Percentiles rank a stretch among this genome's conserved stretches.
phyloP scores from a whole-genome alignment of 177 flowering plant genomes.

The Vitis hybrid region DNA sequence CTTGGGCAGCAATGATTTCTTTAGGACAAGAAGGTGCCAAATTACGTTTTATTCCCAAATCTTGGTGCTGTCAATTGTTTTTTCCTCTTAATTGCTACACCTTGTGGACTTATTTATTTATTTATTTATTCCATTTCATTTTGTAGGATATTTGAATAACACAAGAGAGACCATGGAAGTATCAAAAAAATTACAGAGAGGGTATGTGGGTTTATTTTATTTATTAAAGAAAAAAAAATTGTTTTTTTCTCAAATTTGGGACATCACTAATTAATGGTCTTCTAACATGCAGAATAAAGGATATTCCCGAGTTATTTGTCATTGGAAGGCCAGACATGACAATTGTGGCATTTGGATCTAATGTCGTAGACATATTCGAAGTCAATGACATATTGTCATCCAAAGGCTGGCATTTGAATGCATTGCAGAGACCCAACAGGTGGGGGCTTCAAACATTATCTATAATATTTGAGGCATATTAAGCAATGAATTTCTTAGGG shows the following conservation, averaged over 20 bases:
- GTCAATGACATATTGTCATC: conserved; percentile 85
- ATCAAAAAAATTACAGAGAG: conserved; percentile 72
- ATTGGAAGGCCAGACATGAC: conserved; percentile 98
- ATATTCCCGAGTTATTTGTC: conserved; percentile 70
- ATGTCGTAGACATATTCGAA: conserved; percentile 82
- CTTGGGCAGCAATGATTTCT: conserved; percentile 96
- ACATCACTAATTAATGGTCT: neutral
- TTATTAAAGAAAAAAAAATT: neutral
- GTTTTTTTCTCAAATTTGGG: neutral
- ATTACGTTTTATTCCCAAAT: neutral
- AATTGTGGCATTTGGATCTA: conserved; percentile 81
- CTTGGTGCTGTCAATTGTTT: neutral
- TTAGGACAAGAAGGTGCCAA: conserved; percentile 74
- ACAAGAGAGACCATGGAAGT: conserved; percentile 83
- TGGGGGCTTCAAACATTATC: conserved; percentile 9
- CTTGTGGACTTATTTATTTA: neutral
- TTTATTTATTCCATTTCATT: conserved; percentile 6
- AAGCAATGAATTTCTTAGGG: too few relatives aligned
- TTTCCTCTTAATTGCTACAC: neutral
- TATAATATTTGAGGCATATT: neutral
- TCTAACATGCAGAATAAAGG: conserved; percentile 55
- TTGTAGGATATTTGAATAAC: conserved; percentile 77
- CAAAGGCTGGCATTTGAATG: conserved; percentile 97
- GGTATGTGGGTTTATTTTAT: conserved; percentile 37
- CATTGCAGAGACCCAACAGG: conserved; percentile 96